phyloP scores from a whole-genome alignment of 177 flowering plant genomes.

The Vitis hybrid region DNA sequence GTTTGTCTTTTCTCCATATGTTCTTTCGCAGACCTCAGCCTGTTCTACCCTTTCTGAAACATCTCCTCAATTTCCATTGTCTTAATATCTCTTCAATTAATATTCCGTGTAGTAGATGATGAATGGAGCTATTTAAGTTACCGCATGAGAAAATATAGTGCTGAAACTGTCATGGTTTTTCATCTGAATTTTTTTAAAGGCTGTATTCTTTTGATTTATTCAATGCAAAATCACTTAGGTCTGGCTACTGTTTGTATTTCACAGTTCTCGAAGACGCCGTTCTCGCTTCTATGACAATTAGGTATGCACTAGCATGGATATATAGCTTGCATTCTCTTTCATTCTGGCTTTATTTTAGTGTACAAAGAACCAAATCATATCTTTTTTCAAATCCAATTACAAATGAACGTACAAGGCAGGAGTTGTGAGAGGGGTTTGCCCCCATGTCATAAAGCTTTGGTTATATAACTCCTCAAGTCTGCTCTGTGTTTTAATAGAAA shows the following conservation, averaged over 20 bases:
- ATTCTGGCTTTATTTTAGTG: not conserved
- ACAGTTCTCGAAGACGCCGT: constrained; percentile 69
- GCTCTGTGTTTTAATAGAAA: not conserved
- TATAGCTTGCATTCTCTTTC: not conserved
- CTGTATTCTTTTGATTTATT: not conserved
- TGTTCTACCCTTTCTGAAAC: too few relatives aligned
- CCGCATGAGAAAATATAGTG: too few relatives aligned
- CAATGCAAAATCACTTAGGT: not conserved
- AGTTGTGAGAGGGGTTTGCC: not conserved
- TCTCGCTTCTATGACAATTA: constrained; percentile 71
- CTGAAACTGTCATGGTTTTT: too few relatives aligned
- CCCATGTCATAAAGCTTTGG: not conserved
- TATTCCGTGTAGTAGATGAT: too few relatives aligned
- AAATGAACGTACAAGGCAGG: not conserved
- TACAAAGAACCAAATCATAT: not conserved
- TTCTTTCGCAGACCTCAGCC: too few relatives aligned
- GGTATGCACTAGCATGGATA: constrained; percentile 32
- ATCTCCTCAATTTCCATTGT: too few relatives aligned
- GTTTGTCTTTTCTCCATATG: too few relatives aligned
- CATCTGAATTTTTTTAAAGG: not conserved
- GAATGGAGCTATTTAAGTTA: too few relatives aligned
- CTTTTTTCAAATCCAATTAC: not conserved
- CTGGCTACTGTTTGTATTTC: constrained; percentile 8
- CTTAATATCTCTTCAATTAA: too few relatives aligned
- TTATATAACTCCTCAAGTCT: not conserved